phyloP scores from a whole-genome alignment of 225 moss, liverwort and hornwort genomes.

The Thuidium tamariscinum region DNA sequence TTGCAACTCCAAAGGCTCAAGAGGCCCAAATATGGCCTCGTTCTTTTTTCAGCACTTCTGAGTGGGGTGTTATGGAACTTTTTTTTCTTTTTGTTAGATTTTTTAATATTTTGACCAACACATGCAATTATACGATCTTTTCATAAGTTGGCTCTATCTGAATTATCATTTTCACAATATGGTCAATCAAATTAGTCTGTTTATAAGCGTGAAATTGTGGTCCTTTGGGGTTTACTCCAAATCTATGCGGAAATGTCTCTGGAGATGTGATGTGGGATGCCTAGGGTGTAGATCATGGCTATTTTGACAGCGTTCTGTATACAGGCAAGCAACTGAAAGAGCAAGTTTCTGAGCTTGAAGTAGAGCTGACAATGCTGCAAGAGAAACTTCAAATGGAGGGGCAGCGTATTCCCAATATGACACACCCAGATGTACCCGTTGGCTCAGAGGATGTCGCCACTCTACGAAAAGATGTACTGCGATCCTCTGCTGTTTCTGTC shows the following conservation, averaged over 20 bases:
- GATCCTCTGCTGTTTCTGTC: neutral
- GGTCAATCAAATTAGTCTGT: neutral
- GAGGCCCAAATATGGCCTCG: neutral
- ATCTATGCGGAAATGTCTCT: neutral
- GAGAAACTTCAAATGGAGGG: conserved; percentile 87
- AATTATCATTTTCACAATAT: neutral
- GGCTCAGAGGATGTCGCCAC: conserved; percentile 77
- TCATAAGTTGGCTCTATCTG: neutral
- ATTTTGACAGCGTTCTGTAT: neutral
- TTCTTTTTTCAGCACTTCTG: neutral
- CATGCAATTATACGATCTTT: neutral
- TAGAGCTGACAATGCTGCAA: conserved; percentile 46
- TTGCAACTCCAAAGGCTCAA: neutral
- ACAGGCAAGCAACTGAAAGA: conserved; percentile 55
- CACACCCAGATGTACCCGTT: conserved; percentile 84
- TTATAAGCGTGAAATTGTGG: neutral
- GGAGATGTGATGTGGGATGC: neutral
- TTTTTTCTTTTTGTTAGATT: neutral
- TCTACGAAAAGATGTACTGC: conserved; percentile 62
- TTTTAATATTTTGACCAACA: neutral
- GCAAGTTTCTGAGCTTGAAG: conserved; percentile 78
- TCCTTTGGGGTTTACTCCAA: neutral
- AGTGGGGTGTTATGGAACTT: neutral
- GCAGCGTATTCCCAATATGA: conserved; percentile 79
- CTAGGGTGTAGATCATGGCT: neutral